Evolutionary conservation across 352 stramenopile genomes (phyloP), one percentile per base, ranked within the genome.

Genomic region (Thraustotheca clavata): DNA sequence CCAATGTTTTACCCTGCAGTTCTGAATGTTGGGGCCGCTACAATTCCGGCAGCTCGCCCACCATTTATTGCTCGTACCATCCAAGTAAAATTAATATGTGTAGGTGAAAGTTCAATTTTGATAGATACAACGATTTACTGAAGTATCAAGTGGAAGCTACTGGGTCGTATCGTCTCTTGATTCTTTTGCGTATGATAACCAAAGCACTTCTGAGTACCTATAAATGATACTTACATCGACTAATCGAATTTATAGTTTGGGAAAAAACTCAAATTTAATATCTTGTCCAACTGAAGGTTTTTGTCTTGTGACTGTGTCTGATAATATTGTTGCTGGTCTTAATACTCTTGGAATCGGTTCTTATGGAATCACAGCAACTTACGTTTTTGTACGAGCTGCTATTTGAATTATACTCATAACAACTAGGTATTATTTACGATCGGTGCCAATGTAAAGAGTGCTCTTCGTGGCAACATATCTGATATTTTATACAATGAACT

Each of bases 291-390:
- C 47, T 40, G n/a, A 9, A 1, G 57, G 57, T 20, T 91, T 94
- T 54, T 95, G 86, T 57, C 47, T 95, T 35, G 76, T 95, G 55
- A 80, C 81, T 16, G 80, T 94, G 6, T 94, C 84, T 16, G 86
- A 95, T 69, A 87, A 88, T 69, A 91, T 95, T 39, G 84, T 95
- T 1, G 72, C 88, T 67, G 86, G 84, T 16, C 71, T 95, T 18
- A 87, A 73, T 6, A 80, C 84, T 3, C 72, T 92, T 26, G 86
- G 83, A 1, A 86, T 94, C 35, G 86, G 80, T 46, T 89, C 81
- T 43, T 95, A 95, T 40, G 86, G 86, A 24, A 76, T 94, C 68
- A 91, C 83, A 2, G 86, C 86, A 0, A 79, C 90, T 35, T 95
- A 95, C 69, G 69, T 94, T 50, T 95, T 95, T 52, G 86, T 95